These are phyloP conservation scores for Fermentozyma sake DNA, from an alignment of 1,139 yeast genomes.

Conservation along the genomic window DNA sequence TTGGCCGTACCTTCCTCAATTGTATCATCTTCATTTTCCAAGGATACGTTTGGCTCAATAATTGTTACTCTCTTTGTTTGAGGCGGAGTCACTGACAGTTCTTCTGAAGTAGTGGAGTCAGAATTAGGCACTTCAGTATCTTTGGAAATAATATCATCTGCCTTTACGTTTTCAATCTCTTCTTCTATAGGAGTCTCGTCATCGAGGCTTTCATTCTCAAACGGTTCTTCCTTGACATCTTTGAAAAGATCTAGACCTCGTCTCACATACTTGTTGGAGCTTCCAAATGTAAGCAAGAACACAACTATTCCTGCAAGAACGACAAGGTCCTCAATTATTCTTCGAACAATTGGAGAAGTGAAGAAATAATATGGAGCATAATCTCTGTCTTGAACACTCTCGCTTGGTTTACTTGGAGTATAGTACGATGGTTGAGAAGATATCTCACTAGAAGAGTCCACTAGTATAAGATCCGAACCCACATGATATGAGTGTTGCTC, in stretches of 20 bases:
- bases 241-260: background rate
- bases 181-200: background rate
- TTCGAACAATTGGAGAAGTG: conserved; percentile 8
- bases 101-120: conserved; percentile 1
- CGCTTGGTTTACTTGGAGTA: too few relatives aligned
- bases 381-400: too few relatives aligned
- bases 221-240: conserved; percentile 2
- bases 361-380: too few relatives aligned
- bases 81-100: conserved; percentile 7
- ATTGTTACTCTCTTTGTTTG: conserved; percentile 26
- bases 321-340: conserved; percentile 33
- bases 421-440: too few relatives aligned
- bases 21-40: conserved; percentile 10
- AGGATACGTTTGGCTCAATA: conserved; percentile 19
- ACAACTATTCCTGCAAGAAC: conserved; percentile 13
- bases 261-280: conserved; percentile 1
- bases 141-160: conserved; percentile 2
- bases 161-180: background rate
- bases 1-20: conserved; percentile 8
- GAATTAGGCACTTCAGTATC: conserved; percentile 1
- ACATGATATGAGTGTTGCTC: conserved; percentile 9
- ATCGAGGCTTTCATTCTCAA: background rate
- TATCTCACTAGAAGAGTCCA: conserved; percentile 6
- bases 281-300: conserved; percentile 5
- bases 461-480: conserved; percentile 9